These are phyloP conservation scores for Colletotrichum filicis DNA, from an alignment of 2,329 filamentous ascomycete genomes.

Conservation along the genomic window DNA sequence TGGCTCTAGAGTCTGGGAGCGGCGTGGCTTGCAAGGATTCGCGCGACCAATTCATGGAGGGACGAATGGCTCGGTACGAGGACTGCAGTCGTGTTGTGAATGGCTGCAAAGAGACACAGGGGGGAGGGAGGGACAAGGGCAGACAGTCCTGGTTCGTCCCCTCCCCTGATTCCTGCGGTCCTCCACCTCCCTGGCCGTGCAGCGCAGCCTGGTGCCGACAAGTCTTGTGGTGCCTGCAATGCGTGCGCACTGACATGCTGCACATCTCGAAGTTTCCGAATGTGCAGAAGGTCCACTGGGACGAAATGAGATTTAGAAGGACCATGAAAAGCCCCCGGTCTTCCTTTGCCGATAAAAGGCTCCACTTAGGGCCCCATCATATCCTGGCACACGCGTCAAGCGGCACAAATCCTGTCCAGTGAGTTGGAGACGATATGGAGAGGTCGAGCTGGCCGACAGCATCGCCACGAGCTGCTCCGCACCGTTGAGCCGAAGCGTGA, in stretches of 20 bases:
- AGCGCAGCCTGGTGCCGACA: neutral
- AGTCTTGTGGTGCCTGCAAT: slow-evolving; percentile 23
- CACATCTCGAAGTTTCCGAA: slow-evolving; percentile 20
- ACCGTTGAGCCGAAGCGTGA: neutral
- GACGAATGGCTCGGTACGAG: neutral
- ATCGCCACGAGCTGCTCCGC: neutral
- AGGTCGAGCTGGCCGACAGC: neutral
- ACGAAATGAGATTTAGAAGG: slow-evolving; percentile 2
- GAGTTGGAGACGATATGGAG: neutral
- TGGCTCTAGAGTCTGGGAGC: neutral
- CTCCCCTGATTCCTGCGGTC: neutral
- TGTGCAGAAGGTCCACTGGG: slow-evolving; percentile 10
- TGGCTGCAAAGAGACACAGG: slow-evolving; percentile 3
- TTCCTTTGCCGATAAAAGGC: slow-evolving; percentile 16
- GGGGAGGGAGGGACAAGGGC: slow-evolving; percentile 10
- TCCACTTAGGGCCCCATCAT: neutral
- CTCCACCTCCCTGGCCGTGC: neutral
- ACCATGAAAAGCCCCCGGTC: neutral
- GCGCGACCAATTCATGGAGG: neutral
- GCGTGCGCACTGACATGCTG: slow-evolving; percentile 29
- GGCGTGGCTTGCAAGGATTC: slow-evolving; percentile 27
- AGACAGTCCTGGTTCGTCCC: neutral
- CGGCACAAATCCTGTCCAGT: slow-evolving; percentile 18
- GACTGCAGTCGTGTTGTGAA: neutral
- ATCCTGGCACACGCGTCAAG: slow-evolving; percentile 7